A percentile compares a stretch with the other conserved stretches of the same genome.
These are phyloP conservation scores for Pyrenula massariospora DNA, from an alignment of 495 filamentous ascomycete species.

Conservation along the genomic window DNA sequence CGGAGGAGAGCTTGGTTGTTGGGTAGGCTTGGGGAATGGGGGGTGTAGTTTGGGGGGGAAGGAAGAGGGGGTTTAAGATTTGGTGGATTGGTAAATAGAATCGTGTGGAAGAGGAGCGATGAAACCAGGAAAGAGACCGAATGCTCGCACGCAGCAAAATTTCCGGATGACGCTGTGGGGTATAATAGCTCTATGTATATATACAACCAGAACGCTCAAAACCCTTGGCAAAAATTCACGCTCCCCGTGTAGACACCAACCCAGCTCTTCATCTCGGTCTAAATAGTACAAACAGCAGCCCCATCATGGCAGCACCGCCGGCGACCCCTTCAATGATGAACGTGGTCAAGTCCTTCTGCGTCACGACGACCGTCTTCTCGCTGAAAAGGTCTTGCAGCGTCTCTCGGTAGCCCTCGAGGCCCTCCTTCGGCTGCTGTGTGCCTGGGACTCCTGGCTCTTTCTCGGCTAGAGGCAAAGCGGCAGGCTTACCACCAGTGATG, in stretches of 20 bases:
- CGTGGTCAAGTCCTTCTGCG: constrained; percentile 63
- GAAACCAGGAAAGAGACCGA: constrained; percentile 8
- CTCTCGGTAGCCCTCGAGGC: constrained; percentile 36
- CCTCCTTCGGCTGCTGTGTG: neutral
- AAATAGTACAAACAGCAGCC: constrained; percentile 46
- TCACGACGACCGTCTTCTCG: constrained; percentile 51
- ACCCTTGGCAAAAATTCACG: no score
- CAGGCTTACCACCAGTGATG: neutral
- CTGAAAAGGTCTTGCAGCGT: constrained; percentile 47
- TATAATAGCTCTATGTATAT: no score
- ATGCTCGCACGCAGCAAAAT: no score
- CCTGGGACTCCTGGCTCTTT: neutral
- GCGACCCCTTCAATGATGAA: constrained; percentile 60
- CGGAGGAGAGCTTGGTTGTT: constrained; percentile 67
- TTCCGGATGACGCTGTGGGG: no score
- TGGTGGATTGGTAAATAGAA: no score
- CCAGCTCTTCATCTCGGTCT: constrained; percentile 37
- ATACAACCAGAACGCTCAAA: no score
- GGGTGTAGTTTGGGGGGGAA: neutral
- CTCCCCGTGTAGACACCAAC: no score
- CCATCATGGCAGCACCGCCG: constrained; percentile 55
- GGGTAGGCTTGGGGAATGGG: constrained; percentile 37
- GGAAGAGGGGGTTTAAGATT: no score
- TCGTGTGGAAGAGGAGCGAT: constrained; percentile 6
- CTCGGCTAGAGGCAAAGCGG: no score